A percentile compares a stretch with the other conserved stretches of the same genome.
These are phyloP conservation scores for Claviceps fusiformis DNA, from an alignment of 2,329 filamentous ascomycete genomes.

Conservation along the genomic window DNA sequence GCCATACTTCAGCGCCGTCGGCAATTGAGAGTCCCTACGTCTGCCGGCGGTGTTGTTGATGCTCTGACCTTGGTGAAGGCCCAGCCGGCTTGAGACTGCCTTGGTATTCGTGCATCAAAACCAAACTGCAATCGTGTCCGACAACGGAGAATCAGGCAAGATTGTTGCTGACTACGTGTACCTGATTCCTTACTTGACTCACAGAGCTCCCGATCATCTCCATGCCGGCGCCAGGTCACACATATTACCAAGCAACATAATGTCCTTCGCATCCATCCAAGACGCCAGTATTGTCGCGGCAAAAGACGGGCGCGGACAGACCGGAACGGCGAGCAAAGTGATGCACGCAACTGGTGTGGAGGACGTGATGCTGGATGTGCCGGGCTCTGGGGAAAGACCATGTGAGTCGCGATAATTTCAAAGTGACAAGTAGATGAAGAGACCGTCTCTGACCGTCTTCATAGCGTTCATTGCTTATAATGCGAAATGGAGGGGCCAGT, in stretches of 20 bases:
- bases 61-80: too few species aligned
- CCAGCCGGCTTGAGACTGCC: too few species aligned
- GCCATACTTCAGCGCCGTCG: too few species aligned
- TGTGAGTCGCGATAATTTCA: too few species aligned
- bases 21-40: too few species aligned
- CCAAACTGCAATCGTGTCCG: slow-evolving; percentile 29
- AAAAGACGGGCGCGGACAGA: slow-evolving; percentile 23
- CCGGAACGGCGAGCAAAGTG: slow-evolving; percentile 29
- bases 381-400: slow-evolving; percentile 34
- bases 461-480: too few species aligned
- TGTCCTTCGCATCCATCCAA: slow-evolving; percentile 19
- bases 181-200: slow-evolving; percentile 26
- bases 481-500: too few species aligned
- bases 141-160: slow-evolving; percentile 38
- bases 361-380: slow-evolving; percentile 40
- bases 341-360: slow-evolving; percentile 39
- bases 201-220: slow-evolving; percentile 21
- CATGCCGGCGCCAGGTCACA: slow-evolving; percentile 17
- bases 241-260: slow-evolving; percentile 11
- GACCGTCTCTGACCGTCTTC: too few species aligned
- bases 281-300: slow-evolving; percentile 20
- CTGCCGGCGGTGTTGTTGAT: too few species aligned
- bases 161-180: slow-evolving; percentile 34
- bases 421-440: too few species aligned
- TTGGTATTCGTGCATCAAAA: too few species aligned